Evolutionary conservation across 805 yeast species (phyloP).

Genomic region (Lipomyces sp.): DNA sequence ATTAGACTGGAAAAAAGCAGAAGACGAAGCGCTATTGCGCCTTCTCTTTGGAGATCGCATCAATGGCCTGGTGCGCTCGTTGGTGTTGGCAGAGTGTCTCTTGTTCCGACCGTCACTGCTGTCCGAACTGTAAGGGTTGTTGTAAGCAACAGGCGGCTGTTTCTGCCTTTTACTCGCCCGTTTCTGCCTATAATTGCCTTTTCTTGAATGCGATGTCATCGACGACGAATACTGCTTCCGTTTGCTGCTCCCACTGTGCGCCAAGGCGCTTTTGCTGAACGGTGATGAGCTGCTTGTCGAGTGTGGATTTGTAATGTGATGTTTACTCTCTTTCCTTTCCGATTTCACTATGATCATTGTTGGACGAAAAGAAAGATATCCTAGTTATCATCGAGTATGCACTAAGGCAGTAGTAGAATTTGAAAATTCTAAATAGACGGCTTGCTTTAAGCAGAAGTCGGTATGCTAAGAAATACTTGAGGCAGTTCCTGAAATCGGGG

Average conservation of each 20-base stretch:
- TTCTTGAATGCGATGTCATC: constrained; percentile 10
- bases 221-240: not conserved
- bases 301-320: not conserved
- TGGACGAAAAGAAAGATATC: constrained; percentile 13
- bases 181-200: constrained; percentile 13
- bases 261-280: not conserved
- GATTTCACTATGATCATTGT: constrained; percentile 9
- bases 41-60: constrained; percentile 18
- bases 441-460: not conserved
- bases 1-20: constrained; percentile 12
- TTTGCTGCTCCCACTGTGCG: constrained; percentile 2
- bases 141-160: constrained; percentile 22
- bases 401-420: constrained; percentile 5
- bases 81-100: not conserved
- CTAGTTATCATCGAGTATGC: constrained; percentile 28
- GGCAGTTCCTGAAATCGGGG: not conserved
- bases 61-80: constrained; percentile 5
- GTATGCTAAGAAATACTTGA: not conserved
- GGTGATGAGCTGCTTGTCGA: not conserved
- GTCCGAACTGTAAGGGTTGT: constrained; percentile 33
- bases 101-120: constrained; percentile 18
- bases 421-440: not conserved
- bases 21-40: constrained; percentile 13
- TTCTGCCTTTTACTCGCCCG: constrained; percentile 12
- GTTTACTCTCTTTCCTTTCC: constrained; percentile 3